Conservation (phyloP, 2,329 filamentous ascomycete species). For the Penicillium palitans region DNA sequence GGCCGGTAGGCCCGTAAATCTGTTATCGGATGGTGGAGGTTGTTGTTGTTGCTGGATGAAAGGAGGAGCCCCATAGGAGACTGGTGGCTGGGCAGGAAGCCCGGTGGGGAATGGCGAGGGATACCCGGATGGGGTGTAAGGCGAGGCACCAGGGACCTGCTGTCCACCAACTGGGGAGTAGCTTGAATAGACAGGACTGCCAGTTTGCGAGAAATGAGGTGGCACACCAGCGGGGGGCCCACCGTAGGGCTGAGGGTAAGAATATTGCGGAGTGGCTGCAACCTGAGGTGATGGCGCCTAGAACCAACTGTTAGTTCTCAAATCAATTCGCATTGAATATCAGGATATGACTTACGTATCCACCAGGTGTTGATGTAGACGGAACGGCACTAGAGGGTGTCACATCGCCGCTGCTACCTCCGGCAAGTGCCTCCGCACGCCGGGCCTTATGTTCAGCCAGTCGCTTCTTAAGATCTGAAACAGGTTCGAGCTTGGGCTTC, state of each 20-base stretch:
- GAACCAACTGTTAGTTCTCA: conserved; percentile 9
- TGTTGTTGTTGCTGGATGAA: conserved; percentile 41
- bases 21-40: conserved; percentile 39
- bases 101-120: conserved; percentile 35
- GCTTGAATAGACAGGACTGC: conserved; percentile 39
- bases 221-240: conserved; percentile 35
- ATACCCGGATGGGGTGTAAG: conserved; percentile 35
- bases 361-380: conserved; percentile 52
- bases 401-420: conserved; percentile 57
- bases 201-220: conserved; percentile 45
- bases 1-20: conserved; percentile 56
- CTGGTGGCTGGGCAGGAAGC: conserved; percentile 29
- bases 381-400: conserved; percentile 54
- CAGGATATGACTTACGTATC: conserved; percentile 57
- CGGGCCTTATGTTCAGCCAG: conserved; percentile 74
- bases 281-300: conserved; percentile 47
- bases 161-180: conserved; percentile 41
- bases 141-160: conserved; percentile 34
- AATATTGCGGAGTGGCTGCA: conserved; percentile 37
- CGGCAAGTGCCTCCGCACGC: conserved; percentile 60
- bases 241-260: conserved; percentile 45
- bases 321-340: background rate
- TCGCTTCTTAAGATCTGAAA: conserved; percentile 76
- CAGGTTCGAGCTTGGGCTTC: conserved; percentile 69
- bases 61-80: conserved; percentile 42